Evolutionary conservation across 139 green algal genomes (phyloP).

Genomic region (Astrephomene gubernaculifera): DNA sequence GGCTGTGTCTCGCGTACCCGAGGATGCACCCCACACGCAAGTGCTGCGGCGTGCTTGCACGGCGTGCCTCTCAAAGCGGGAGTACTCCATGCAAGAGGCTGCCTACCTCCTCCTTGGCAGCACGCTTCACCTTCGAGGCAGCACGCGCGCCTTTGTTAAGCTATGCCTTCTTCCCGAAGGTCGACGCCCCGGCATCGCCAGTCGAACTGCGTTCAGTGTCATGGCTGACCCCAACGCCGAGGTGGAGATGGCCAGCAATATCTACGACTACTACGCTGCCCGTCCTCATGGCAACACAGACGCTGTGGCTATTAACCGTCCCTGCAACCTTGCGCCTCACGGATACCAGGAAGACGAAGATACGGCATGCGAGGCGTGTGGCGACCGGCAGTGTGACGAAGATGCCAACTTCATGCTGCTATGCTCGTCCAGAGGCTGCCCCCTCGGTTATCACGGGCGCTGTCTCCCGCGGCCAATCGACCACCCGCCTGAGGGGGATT

Average conservation of each 20-base stretch:
- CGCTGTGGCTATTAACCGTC: too few relatives aligned
- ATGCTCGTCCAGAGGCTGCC: background rate
- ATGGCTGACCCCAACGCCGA: background rate
- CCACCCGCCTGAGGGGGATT: constrained; percentile 1
- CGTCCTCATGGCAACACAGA: background rate
- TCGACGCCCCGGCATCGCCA: background rate
- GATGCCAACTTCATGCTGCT: constrained; percentile 4
- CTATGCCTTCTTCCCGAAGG: background rate
- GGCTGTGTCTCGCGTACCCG: background rate
- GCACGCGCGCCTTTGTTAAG: background rate
- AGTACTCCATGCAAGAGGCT: constrained; percentile 20
- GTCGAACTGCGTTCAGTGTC: background rate
- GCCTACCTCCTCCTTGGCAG: background rate
- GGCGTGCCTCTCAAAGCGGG: background rate
- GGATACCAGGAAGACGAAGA: background rate
- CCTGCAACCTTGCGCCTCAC: background rate
- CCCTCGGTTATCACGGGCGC: constrained; percentile 6
- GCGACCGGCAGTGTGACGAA: background rate
- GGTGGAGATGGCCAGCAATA: background rate
- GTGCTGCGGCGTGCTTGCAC: constrained; percentile 12
- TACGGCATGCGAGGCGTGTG: background rate
- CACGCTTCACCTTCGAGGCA: background rate
- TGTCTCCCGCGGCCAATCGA: constrained; percentile 6
- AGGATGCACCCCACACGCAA: background rate
- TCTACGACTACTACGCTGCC: constrained; percentile 8